A percentile compares a stretch with the other conserved stretches of the same genome.
Evolutionary conservation across 1,284 basidiomycete species (phyloP).

Genomic region (Leccinum huronense): DNA sequence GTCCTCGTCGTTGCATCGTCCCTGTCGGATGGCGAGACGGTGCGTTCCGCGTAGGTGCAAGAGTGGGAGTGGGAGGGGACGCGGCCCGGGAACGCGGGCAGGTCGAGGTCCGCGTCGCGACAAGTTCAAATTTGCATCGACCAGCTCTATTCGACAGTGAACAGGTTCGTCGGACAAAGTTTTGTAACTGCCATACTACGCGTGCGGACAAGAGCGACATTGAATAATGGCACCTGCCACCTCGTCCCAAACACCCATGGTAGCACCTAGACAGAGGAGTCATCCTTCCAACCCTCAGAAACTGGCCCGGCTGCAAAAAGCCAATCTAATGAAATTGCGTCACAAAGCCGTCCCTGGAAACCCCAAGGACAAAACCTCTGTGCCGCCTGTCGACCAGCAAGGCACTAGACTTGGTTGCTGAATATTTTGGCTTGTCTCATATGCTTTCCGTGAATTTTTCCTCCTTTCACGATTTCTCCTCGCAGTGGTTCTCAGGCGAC

Average conservation of each 20-base stretch:
- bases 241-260: slow-evolving; percentile 21
- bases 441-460: slow-evolving; percentile 23
- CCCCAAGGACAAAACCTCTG: slow-evolving; percentile 47
- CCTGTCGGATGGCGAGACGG: too few relatives aligned
- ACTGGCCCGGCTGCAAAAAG: slow-evolving; percentile 50
- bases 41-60: too few relatives aligned
- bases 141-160: too few relatives aligned
- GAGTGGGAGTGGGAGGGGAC: too few relatives aligned
- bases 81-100: too few relatives aligned
- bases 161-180: too few relatives aligned
- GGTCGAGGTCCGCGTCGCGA: too few relatives aligned
- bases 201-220: too few relatives aligned
- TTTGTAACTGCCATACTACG: too few relatives aligned
- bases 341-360: slow-evolving; percentile 65
- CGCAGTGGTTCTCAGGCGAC: slow-evolving; percentile 2
- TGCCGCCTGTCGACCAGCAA: slow-evolving; percentile 51
- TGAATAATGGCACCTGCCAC: background rate
- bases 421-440: slow-evolving; percentile 36
- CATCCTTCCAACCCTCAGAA: slow-evolving; percentile 53
- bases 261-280: slow-evolving; percentile 30
- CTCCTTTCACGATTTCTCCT: background rate
- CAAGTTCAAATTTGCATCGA: too few relatives aligned
- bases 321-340: slow-evolving; percentile 71
- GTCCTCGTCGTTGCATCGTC: too few relatives aligned
- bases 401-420: slow-evolving; percentile 47